phyloP scores from a whole-genome alignment of 2,329 filamentous ascomycete genomes.

The Colletotrichum sp. region DNA sequence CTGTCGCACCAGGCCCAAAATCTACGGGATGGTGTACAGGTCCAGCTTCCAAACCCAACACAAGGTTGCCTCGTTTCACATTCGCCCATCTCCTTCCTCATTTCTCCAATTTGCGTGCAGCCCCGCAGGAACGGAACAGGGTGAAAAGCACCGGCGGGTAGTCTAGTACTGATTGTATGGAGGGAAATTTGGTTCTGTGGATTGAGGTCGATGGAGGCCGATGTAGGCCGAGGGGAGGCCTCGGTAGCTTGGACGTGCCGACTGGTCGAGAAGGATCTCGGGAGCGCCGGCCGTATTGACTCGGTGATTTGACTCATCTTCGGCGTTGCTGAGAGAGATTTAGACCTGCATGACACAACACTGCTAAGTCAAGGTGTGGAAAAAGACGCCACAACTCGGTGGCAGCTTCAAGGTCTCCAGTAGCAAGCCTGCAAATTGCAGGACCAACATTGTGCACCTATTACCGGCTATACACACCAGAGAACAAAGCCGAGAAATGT shows the following conservation, averaged over 20 bases:
- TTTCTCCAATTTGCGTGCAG: not conserved
- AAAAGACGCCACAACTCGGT: not conserved
- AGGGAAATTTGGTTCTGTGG: not conserved
- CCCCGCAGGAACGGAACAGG: not conserved
- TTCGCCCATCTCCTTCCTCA: not conserved
- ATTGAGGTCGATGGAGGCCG: not conserved
- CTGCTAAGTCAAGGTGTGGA: not conserved
- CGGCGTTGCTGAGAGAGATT: not conserved
- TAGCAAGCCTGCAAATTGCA: not conserved
- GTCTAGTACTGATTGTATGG: not conserved
- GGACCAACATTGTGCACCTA: not conserved
- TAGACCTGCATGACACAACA: not conserved
- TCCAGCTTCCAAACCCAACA: not conserved
- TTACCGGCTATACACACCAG: not conserved
- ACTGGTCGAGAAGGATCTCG: not conserved
- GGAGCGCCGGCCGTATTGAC: not conserved
- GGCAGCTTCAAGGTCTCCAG: not conserved
- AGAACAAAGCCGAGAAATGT: not conserved
- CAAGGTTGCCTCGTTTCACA: not conserved
- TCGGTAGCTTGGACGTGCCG: not conserved
- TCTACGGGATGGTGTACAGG: not conserved
- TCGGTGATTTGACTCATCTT: not conserved
- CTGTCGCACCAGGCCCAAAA: not conserved
- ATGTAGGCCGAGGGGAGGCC: not conserved
- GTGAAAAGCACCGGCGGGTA: not conserved